Evolutionary conservation across 495 filamentous ascomycete species (phyloP).

Genomic region (Pyrenopolyporus hunteri): DNA sequence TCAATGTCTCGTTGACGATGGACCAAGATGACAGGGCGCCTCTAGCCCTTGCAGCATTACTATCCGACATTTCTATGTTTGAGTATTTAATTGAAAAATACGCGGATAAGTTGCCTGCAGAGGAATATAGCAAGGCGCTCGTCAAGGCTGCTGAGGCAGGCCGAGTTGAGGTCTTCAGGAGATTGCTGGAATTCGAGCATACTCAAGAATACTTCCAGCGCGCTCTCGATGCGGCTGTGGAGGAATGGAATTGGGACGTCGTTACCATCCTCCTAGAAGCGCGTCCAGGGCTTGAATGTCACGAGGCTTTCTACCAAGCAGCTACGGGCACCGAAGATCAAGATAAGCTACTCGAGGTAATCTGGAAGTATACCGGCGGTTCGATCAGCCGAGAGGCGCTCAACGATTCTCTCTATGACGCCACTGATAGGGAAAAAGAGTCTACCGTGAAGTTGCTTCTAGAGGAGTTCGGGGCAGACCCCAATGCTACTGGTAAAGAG

Average conservation of each 20-base stretch:
- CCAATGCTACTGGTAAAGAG: conserved; percentile 42
- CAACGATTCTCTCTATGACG: conserved; percentile 39
- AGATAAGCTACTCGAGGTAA: conserved; percentile 36
- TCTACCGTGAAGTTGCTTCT: conserved; percentile 40
- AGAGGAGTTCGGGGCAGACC: conserved; percentile 33
- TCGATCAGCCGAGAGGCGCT: conserved; percentile 30
- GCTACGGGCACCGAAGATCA: conserved; percentile 38
- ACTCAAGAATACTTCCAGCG: conserved; percentile 32
- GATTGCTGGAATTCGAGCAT: conserved; percentile 38
- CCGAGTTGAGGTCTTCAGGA: conserved; percentile 39
- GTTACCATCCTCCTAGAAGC: conserved; percentile 34
- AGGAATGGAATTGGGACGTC: conserved; percentile 41
- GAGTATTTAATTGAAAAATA: conserved; percentile 41
- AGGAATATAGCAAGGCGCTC: conserved; percentile 41
- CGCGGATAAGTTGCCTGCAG: conserved; percentile 34
- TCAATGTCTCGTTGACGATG: conserved; percentile 37
- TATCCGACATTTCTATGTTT: conserved; percentile 44
- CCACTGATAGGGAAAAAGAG: conserved; percentile 42
- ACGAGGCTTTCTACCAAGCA: conserved; percentile 33
- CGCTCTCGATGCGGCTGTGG: conserved; percentile 36
- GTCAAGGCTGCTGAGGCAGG: conserved; percentile 41
- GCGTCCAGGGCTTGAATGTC: conserved; percentile 31
- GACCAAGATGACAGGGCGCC: conserved; percentile 36
- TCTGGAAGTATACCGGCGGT: conserved; percentile 36
- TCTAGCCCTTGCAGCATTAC: conserved; percentile 38